Evolutionary conservation across 78 protist species (phyloP), one percentile per base, ranked within the genome.

Genomic region (Planoprotostelium fungivorum): DNA sequence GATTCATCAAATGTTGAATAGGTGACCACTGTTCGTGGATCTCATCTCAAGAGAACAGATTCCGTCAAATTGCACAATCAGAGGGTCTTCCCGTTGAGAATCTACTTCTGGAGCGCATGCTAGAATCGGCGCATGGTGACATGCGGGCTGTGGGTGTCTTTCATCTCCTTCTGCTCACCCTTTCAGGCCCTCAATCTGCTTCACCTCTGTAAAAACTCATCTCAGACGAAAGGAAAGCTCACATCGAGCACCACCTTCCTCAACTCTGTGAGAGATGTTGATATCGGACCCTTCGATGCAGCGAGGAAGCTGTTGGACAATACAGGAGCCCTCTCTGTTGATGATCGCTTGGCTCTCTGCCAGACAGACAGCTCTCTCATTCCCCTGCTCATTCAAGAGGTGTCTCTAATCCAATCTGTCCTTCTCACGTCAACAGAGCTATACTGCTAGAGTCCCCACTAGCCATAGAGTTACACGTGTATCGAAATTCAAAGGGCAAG

Each of bases 351-450:
- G 38, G 91, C 89, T 1, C 86, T 37, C 31, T 94, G 37, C 90
- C 94, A 89, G 25, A 37, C 63, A 10, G 97, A 96, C 84, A 87
- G 39, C 83, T 29, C 38, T 1, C 84, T 91, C 37, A 86, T 94
- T 5, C 97, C 97, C 39, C 92, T 93, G 25, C 1, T 96, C 0
- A 34, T 94, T 83, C 97, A 95, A 34, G 86, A 5, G 36, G 29
- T 89, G 9, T 51, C 16, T 51, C 73, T 25, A 51, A 5, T 51
- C 16, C 31, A 51, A 51, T 25, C 5, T 51, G 73, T 25, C 5
- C 5, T 51, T 25, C 16, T 51, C 31, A 51, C 16, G 5, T 5
- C 16, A 25, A 16, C 16, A 51, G 73, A 51, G 16, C 73, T 51
- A 51, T 16, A 51, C 5, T 16, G 5, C 73, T 5, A 5, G 73